Evolutionary conservation across 164 flowering plant genomes (phyloP).

Genomic region (Chimonanthus salicifolius): DNA sequence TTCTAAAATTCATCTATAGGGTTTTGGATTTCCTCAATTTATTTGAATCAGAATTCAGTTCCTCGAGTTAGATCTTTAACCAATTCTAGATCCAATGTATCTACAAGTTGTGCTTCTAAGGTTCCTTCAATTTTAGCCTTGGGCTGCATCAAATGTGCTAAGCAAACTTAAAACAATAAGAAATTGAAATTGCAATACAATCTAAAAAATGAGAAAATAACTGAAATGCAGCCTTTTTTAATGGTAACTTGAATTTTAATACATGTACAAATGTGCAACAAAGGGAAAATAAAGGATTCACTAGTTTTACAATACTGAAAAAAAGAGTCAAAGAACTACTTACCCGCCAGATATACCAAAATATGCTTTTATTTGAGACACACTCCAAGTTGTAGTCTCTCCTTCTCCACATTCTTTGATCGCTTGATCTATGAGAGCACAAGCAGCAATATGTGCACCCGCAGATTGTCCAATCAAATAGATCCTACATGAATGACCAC

Average conservation of each 20-base stretch:
- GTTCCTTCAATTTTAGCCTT: no score
- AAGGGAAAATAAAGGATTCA: no score
- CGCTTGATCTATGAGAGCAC: slow-evolving; percentile 83
- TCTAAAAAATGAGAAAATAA: neutral
- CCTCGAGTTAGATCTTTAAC: no score
- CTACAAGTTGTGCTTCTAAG: no score
- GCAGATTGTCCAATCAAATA: slow-evolving; percentile 97
- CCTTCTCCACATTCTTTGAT: slow-evolving; percentile 55
- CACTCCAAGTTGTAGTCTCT: slow-evolving; percentile 61
- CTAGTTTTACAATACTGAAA: neutral
- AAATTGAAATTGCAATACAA: no score
- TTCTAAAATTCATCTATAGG: no score
- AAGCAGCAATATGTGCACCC: slow-evolving; percentile 96
- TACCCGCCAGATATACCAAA: slow-evolving; percentile 99
- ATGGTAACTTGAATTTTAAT: no score
- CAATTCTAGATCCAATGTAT: no score
- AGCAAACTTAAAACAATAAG: neutral
- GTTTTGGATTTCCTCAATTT: no score
- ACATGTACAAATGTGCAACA: neutral
- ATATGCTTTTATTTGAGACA: slow-evolving; percentile 80
- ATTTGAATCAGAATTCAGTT: no score
- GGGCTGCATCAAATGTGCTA: neutral
- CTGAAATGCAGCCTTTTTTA: neutral
- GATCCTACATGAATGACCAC: slow-evolving; percentile 37
- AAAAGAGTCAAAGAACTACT: slow-evolving; percentile 7